A percentile compares a stretch with the other conserved stretches of the same genome.
phyloP scores from a whole-genome alignment of 225 moss, liverwort and hornwort genomes.

The Sphagnum tenellum region DNA sequence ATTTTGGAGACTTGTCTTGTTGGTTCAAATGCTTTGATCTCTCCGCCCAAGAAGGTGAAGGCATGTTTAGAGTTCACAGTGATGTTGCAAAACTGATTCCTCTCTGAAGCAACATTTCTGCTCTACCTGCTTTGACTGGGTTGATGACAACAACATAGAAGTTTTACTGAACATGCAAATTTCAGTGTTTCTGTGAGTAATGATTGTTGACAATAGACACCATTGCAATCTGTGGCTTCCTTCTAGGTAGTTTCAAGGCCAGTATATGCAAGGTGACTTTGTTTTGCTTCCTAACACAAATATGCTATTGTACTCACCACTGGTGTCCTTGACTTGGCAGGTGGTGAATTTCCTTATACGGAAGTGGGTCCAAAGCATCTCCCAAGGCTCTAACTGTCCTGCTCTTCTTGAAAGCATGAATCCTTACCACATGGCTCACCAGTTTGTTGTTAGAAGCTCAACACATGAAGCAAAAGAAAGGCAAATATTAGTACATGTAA shows the following conservation, averaged over 20 bases:
- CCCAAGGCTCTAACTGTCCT: conserved; percentile 20
- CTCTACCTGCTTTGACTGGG: too few relatives aligned
- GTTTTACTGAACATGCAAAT: too few relatives aligned
- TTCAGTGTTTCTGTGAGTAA: too few relatives aligned
- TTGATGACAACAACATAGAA: too few relatives aligned
- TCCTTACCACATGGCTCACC: conserved; percentile 12
- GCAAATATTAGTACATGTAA: conserved; percentile 26
- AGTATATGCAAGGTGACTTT: not conserved
- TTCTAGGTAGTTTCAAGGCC: not conserved
- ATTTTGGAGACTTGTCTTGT: not conserved
- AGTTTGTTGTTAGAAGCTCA: conserved; percentile 20
- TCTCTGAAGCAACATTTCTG: too few relatives aligned
- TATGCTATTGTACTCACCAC: too few relatives aligned
- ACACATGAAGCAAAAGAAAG: conserved; percentile 7
- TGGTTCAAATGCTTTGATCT: not conserved
- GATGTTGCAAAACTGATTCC: too few relatives aligned
- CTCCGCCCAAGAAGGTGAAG: too few relatives aligned
- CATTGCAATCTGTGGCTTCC: not conserved
- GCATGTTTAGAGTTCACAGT: too few relatives aligned
- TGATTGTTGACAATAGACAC: not conserved
- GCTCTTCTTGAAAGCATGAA: conserved; percentile 15
- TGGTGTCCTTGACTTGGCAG: not conserved
- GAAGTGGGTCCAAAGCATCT: conserved; percentile 37
- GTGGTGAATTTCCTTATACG: conserved; percentile 27
- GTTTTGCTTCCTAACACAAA: conserved; percentile 2